Percentiles rank a stretch among this genome's conserved stretches.
Conservation (phyloP, 1,284 basidiomycete species). For the Mycocalia duriaeana region DNA sequence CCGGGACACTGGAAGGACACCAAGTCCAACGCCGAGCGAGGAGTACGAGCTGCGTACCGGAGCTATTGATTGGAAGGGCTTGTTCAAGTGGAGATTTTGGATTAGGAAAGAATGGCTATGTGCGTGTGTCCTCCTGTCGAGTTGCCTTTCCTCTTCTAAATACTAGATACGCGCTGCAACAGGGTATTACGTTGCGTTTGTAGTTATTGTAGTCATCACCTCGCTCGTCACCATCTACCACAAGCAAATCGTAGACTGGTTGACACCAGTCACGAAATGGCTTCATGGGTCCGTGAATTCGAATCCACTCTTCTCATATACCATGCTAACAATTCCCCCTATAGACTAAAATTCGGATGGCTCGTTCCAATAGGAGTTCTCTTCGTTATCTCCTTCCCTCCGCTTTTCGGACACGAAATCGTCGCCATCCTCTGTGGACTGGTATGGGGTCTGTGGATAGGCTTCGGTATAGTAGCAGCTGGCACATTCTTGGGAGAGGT, state of each 20-base stretch:
- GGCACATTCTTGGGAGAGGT: conserved; percentile 68
- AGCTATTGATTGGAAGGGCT: conserved; percentile 38
- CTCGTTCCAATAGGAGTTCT: conserved; percentile 78
- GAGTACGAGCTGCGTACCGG: conserved; percentile 35
- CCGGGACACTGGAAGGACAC: conserved; percentile 30
- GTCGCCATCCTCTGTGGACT: conserved; percentile 72
- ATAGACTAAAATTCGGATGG: conserved; percentile 56
- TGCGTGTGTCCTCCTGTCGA: conserved; percentile 26
- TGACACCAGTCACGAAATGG: conserved; percentile 62
- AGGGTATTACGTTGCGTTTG: conserved; percentile 49
- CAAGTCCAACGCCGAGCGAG: conserved; percentile 61
- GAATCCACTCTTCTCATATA: not conserved
- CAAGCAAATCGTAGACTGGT: conserved; percentile 56
- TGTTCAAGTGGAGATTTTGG: conserved; percentile 43
- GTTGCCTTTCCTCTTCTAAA: not conserved
- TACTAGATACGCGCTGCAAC: conserved; percentile 6
- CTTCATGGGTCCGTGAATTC: conserved; percentile 46
- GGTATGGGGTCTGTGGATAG: conserved; percentile 69
- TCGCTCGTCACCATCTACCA: conserved; percentile 64
- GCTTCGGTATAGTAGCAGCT: conserved; percentile 62
- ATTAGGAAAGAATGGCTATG: conserved; percentile 44
- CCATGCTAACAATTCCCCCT: conserved; percentile 8
- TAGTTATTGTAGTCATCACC: conserved; percentile 42
- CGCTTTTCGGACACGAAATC: conserved; percentile 78
- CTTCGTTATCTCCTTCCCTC: conserved; percentile 76